phyloP scores from a whole-genome alignment of 129 eudicot genomes.

The Cynara cardunculus region DNA sequence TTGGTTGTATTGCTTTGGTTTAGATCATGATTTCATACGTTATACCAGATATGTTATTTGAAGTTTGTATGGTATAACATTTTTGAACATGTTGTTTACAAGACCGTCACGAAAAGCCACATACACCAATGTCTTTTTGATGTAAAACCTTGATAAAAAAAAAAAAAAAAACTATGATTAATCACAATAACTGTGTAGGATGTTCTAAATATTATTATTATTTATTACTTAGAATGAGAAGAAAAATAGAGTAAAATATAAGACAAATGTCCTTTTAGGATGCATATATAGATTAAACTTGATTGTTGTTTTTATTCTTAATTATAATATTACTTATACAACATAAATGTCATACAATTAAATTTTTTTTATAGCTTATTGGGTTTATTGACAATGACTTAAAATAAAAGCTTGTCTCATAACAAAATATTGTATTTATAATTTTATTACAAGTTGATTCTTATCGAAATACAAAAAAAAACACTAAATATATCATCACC shows the following conservation, averaged over 20 bases:
- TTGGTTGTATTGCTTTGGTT: not conserved
- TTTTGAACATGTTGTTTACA: too few relatives aligned
- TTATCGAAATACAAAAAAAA: too few relatives aligned
- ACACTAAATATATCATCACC: not conserved
- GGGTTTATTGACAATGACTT: not conserved
- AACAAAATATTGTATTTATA: too few relatives aligned
- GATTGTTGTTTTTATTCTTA: slow-evolving; percentile 4
- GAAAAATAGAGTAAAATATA: not conserved
- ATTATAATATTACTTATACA: not conserved
- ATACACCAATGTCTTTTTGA: not conserved
- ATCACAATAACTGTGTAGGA: not conserved
- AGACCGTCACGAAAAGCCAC: too few relatives aligned
- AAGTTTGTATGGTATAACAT: not conserved
- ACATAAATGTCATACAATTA: not conserved
- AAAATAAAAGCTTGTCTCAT: too few relatives aligned
- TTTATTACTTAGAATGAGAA: not conserved
- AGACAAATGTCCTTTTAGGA: not conserved
- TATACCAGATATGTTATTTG: not conserved
- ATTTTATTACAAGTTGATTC: not conserved
- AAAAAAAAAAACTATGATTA: too few relatives aligned
- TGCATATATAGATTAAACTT: not conserved
- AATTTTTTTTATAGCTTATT: too few relatives aligned
- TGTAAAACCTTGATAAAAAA: not conserved
- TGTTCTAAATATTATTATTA: not conserved
- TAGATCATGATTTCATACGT: not conserved